These are phyloP conservation scores for Irpex sp. DNA, from an alignment of 1,284 basidiomycete species.

Conservation along the genomic window DNA sequence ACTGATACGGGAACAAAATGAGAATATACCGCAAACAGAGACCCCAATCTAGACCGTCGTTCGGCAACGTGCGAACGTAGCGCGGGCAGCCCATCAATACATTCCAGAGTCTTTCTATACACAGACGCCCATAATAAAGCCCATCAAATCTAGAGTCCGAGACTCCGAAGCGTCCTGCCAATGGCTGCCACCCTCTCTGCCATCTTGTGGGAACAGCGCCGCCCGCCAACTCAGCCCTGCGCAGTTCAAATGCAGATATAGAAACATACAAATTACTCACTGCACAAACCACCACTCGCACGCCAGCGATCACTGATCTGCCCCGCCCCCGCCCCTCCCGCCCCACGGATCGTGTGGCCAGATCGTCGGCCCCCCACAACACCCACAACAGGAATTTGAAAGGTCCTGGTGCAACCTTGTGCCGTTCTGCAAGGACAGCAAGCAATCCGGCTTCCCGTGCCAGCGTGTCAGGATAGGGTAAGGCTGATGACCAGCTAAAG, in stretches of 20 bases:
- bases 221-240: not conserved
- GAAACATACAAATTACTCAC: not conserved
- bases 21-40: constrained; percentile 1
- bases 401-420: not conserved
- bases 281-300: not conserved
- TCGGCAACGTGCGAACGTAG: not conserved
- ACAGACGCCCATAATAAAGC: not conserved
- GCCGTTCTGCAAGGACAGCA: not conserved
- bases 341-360: not conserved
- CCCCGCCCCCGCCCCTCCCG: not conserved
- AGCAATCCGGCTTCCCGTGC: not conserved
- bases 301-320: not conserved
- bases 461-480: not conserved
- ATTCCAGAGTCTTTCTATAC: not conserved
- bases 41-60: not conserved
- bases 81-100: not conserved
- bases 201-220: not conserved
- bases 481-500: not conserved
- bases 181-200: no score
- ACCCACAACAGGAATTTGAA: not conserved
- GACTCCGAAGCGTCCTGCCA: not conserved
- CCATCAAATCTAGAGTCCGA: not conserved
- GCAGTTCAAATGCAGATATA: not conserved
- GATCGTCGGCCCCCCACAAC: not conserved
- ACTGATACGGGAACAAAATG: constrained; percentile 2